Evolutionary conservation across 352 stramenopile genomes (phyloP), one percentile per base, ranked within the genome.

Genomic region (Phytopythium chamaehyphon): DNA sequence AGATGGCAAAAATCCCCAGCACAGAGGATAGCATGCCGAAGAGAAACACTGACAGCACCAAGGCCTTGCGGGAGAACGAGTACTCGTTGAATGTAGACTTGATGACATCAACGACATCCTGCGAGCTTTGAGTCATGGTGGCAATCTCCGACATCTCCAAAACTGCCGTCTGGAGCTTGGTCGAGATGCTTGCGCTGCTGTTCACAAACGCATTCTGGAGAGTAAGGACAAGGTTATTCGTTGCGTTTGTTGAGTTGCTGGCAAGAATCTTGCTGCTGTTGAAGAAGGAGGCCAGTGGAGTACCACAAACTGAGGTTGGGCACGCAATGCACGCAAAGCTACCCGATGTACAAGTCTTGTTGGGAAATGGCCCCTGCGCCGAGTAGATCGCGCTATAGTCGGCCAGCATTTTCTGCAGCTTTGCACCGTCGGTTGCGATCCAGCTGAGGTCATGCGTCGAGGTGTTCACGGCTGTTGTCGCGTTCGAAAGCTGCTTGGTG

Each of bases 31-130:
- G 64, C 33, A 90, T 66, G 1, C 67, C 80, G 42, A 91, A 81
- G 16, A 93, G 57, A 60, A 91, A 93, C 9, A 91, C 79, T 12
- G 73, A 87, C 14, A 93, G 66, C 53, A 91, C 81, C 26, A 90
- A 55, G 3, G 76, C 80, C 40, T 72, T 81, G 24, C 83, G 72
- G 0, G 77, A 88, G 59, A 88, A 91, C 23, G 83, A 91, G 55
- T 90, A 85, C 43, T 77, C 62, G 47, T 90, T 72, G 37, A 90
- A 87, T 2, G 78, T 90, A n/a, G 44, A 55, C 52, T 71, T 74
- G 47, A 90, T 70, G 38, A 80, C 67, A 6, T 69, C 56, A 10
- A 90, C 71, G 14, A 83, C 61, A n/a, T 66, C 60, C 40, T 83
- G 71, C 14, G 76, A 90, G 45, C 66, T 76, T 42, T 74, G 64